Conservation (phyloP, 2,329 filamentous ascomycete species). For the Ophiostoma fasciatum region DNA sequence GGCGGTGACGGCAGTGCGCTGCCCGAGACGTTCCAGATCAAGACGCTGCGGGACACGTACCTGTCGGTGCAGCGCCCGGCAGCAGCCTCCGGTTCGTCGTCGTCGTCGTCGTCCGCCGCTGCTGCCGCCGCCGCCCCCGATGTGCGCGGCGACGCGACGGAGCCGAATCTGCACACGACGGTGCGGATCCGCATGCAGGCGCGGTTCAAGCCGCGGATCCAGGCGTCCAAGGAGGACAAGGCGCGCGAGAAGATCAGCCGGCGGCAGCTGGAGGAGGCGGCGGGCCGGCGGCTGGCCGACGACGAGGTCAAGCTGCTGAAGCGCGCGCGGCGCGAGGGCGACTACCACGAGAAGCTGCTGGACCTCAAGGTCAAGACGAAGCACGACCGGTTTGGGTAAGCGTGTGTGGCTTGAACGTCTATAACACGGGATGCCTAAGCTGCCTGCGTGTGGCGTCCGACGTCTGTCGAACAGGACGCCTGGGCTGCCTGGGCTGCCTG, state of each 20-base stretch:
- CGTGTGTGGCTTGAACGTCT: not conserved
- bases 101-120: too few relatives aligned
- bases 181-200: constrained; percentile 87
- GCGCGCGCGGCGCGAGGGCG: constrained; percentile 67
- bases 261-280: constrained; percentile 69
- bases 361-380: constrained; percentile 85
- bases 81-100: constrained; percentile 17
- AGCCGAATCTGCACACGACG: constrained; percentile 53
- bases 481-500: too few relatives aligned
- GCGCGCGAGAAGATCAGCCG: constrained; percentile 73
- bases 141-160: constrained; percentile 61
- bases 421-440: not conserved
- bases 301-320: constrained; percentile 77
- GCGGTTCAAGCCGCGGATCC: constrained; percentile 73
- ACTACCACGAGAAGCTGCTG: constrained; percentile 76
- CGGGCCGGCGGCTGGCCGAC: constrained; percentile 62
- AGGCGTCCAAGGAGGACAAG: constrained; percentile 69
- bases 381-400: constrained; percentile 63
- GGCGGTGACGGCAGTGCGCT: not conserved
- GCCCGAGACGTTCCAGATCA: constrained; percentile 57
- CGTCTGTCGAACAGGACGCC: too few relatives aligned
- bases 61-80: constrained; percentile 44
- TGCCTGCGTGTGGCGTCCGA: too few relatives aligned
- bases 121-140: constrained; percentile 36
- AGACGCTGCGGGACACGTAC: constrained; percentile 58